Percentiles rank a stretch among this genome's conserved stretches.
These are phyloP conservation scores for Emericellopsis cladophorae DNA, from an alignment of 2,329 filamentous ascomycete genomes.

Conservation along the genomic window DNA sequence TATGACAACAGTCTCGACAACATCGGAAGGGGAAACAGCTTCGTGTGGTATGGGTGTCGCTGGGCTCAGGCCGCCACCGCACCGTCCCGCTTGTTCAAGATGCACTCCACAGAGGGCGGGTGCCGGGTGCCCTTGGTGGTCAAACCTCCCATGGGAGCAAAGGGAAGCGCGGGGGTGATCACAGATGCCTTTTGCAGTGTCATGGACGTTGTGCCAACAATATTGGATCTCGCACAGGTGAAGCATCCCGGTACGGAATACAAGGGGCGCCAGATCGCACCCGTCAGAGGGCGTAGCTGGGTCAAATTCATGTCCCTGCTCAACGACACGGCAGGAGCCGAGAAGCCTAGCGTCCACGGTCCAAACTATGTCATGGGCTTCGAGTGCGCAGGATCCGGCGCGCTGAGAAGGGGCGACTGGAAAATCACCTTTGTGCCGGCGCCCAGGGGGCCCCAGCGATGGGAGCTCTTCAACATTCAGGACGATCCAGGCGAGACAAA, in stretches of 20 bases:
- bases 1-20: conserved; percentile 39
- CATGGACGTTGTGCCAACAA: conserved; percentile 35
- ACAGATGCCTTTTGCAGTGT: conserved; percentile 20
- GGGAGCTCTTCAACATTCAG: conserved; percentile 19
- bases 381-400: conserved; percentile 19
- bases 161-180: conserved; percentile 20
- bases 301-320: conserved; percentile 1
- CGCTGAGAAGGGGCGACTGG: conserved; percentile 19
- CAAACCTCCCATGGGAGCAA: conserved; percentile 30
- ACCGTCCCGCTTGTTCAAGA: conserved; percentile 21
- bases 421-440: conserved; percentile 16
- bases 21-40: conserved; percentile 40
- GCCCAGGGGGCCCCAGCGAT: conserved; percentile 13
- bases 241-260: conserved; percentile 21
- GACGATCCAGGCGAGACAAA: conserved; percentile 17
- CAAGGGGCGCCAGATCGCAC: conserved; percentile 30
- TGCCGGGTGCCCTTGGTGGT: conserved; percentile 24
- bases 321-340: conserved; percentile 4
- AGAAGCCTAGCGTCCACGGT: conserved; percentile 23
- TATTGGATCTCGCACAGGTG: conserved; percentile 30
- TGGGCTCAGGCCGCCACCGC: conserved; percentile 33
- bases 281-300: conserved; percentile 28
- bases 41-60: conserved; percentile 46
- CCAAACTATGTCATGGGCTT: conserved; percentile 13
- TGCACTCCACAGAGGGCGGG: conserved; percentile 32